Conservation (phyloP, 495 filamentous ascomycete genomes). For the Penicillium silybi region DNA sequence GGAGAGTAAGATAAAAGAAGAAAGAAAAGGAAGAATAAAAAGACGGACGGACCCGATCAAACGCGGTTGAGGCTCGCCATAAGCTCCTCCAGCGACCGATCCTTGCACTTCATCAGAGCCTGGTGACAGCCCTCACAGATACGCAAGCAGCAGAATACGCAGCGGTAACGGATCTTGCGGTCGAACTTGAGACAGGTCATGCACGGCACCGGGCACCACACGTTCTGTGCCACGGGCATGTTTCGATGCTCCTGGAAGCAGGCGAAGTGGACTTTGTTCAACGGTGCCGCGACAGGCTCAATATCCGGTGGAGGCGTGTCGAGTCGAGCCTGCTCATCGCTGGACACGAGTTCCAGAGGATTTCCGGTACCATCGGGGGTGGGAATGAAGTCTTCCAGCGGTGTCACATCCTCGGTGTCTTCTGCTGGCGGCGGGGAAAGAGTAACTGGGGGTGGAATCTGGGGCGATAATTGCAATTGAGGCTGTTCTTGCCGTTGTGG, state of each 20-base stretch:
- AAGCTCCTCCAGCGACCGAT: constrained; percentile 35
- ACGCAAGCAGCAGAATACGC: constrained; percentile 47
- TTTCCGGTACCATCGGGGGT: constrained; percentile 29
- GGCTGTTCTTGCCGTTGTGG: neutral
- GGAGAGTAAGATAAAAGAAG: constrained; percentile 2
- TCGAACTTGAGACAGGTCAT: constrained; percentile 48
- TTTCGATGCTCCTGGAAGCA: constrained; percentile 46
- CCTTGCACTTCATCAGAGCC: constrained; percentile 32
- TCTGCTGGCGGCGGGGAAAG: constrained; percentile 1
- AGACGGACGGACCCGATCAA: neutral
- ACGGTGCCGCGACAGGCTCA: constrained; percentile 34
- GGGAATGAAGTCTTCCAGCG: constrained; percentile 39
- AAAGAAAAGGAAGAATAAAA: neutral
- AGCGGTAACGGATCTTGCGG: constrained; percentile 41
- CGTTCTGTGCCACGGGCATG: constrained; percentile 41
- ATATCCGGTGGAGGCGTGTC: constrained; percentile 30
- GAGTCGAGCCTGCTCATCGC: constrained; percentile 25
- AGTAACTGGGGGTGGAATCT: neutral
- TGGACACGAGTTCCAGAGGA: constrained; percentile 22
- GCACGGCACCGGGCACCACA: constrained; percentile 46
- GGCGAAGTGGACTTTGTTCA: constrained; percentile 38
- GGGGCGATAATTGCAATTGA: neutral
- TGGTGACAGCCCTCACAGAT: constrained; percentile 42
- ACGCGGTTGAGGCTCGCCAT: constrained; percentile 17
- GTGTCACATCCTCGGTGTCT: constrained; percentile 16